phyloP scores from a whole-genome alignment of 345 rosid species.

The Moricandia arvensis region DNA sequence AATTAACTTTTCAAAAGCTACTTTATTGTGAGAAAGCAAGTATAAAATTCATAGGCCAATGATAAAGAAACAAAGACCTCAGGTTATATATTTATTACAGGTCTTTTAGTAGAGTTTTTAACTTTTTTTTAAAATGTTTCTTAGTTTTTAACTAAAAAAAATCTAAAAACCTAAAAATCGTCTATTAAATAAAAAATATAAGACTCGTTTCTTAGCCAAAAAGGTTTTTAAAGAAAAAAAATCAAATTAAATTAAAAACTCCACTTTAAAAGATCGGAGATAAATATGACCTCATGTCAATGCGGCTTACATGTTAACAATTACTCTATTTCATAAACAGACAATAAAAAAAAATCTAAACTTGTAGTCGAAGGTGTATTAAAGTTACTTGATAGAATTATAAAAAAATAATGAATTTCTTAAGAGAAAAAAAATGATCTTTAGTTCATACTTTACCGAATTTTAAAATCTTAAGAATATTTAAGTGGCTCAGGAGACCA shows the following conservation, averaged over 20 bases:
- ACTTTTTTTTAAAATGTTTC: too few relatives aligned
- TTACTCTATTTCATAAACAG: not conserved
- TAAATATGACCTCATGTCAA: too few relatives aligned
- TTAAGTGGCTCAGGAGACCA: slow-evolving; percentile 10
- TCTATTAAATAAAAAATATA: too few relatives aligned
- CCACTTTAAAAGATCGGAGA: too few relatives aligned
- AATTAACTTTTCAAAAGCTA: not conserved
- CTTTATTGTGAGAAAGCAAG: not conserved
- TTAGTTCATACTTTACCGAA: not conserved
- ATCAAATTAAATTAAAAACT: too few relatives aligned
- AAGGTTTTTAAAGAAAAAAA: too few relatives aligned
- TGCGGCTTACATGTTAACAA: not conserved
- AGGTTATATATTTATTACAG: too few relatives aligned
- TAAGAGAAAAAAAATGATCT: not conserved
- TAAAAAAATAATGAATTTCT: not conserved
- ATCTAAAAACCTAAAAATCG: too few relatives aligned
- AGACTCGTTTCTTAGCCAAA: too few relatives aligned
- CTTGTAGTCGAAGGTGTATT: not conserved
- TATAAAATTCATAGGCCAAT: not conserved
- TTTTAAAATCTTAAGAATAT: not conserved
- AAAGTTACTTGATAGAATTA: not conserved
- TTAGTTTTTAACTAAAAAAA: too few relatives aligned
- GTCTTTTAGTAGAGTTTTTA: too few relatives aligned
- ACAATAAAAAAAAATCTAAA: not conserved
- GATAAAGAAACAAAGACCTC: not conserved